Conservation (phyloP, 352 stramenopile species). For the Blastocystis sp. region DNA sequence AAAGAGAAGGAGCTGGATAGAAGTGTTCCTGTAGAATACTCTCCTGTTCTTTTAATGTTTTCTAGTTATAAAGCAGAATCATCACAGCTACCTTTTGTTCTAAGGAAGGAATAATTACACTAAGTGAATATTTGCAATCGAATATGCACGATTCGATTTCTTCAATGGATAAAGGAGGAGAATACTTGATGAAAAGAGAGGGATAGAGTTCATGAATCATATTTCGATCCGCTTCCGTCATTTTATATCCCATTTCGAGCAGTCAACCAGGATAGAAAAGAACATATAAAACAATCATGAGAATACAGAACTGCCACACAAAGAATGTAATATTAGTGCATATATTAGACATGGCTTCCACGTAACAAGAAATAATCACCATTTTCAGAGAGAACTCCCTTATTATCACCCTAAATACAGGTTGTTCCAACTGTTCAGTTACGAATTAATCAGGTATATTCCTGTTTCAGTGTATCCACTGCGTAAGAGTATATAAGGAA, state of each 20-base stretch:
- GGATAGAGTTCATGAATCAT: conserved; percentile 13
- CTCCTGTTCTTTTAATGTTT: background rate
- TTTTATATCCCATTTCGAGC: background rate
- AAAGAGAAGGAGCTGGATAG: background rate
- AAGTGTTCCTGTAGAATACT: background rate
- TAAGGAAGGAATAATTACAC: background rate
- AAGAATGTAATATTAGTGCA: too few relatives aligned
- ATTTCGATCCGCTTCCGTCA: background rate
- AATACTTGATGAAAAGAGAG: conserved; percentile 29
- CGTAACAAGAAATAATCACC: background rate
- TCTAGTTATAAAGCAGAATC: background rate
- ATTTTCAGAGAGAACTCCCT: background rate
- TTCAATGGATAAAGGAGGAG: background rate
- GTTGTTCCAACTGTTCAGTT: too few relatives aligned
- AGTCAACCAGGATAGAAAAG: too few relatives aligned
- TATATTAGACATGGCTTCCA: background rate
- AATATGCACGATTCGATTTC: background rate
- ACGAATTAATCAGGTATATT: too few relatives aligned
- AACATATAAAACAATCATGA: too few relatives aligned
- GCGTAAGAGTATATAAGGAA: too few relatives aligned
- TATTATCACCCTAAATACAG: background rate
- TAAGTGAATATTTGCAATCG: background rate
- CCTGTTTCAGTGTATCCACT: too few relatives aligned
- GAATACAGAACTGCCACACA: too few relatives aligned
- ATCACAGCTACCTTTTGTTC: background rate